A percentile compares a stretch with the other conserved stretches of the same genome.
These are phyloP conservation scores for Microstegium vimineum DNA, from an alignment of 176 grass and related monocot genomes.

Conservation along the genomic window DNA sequence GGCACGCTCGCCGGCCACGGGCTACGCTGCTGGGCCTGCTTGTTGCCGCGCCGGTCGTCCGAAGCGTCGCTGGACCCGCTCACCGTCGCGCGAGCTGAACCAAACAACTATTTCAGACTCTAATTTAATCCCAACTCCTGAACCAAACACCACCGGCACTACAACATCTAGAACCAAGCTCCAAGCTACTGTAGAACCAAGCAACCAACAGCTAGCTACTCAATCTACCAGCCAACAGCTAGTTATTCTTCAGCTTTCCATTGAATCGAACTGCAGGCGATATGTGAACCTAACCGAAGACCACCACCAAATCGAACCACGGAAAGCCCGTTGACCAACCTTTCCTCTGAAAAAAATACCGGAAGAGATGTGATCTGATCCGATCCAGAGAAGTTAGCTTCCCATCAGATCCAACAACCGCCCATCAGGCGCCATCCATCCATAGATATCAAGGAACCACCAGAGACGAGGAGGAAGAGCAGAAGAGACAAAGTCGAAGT, in stretches of 20 bases:
- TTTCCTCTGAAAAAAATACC: constrained; percentile 72
- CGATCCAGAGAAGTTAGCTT: constrained; percentile 28
- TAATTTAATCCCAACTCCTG: background rate
- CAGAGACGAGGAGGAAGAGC: background rate
- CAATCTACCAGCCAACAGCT: background rate
- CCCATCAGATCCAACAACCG: background rate
- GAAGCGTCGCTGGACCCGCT: no score
- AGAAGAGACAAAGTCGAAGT: background rate
- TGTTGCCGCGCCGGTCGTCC: no score
- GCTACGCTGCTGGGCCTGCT: no score
- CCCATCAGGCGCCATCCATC: background rate
- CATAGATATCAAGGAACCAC: background rate
- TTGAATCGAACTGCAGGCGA: background rate
- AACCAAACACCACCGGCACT: background rate
- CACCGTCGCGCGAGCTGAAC: no score
- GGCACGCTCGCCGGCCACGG: no score
- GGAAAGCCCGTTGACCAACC: constrained; percentile 3
- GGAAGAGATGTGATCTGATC: constrained; percentile 36
- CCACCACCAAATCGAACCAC: constrained; percentile 45
- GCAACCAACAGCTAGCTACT: background rate
- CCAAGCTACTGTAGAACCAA: background rate
- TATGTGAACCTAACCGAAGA: constrained; percentile 3
- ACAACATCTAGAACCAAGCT: background rate
- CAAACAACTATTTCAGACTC: background rate
- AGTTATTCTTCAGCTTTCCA: constrained; percentile 10